Evolutionary conservation across 225 moss, liverwort and hornwort genomes (phyloP), one percentile per base, ranked within the genome.

Genomic region (Physcomitrium patens): DNA sequence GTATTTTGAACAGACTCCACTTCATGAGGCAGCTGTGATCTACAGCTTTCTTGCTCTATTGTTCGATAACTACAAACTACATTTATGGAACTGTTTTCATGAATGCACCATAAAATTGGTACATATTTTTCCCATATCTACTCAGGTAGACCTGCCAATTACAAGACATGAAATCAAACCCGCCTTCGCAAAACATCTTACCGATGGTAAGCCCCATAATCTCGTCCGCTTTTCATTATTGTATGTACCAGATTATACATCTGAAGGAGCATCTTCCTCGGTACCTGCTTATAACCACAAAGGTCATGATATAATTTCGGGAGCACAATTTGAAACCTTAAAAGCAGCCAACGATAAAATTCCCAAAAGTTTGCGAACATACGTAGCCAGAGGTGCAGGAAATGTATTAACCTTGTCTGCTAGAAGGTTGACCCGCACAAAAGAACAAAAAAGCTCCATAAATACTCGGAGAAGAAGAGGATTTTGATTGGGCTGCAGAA

Each of bases 191-290:
- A 37, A 27, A 13, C 37, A 2, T 56, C 80, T 84, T 79, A 91
- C 94, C 93, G 86, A 80, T 99, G 99, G 61, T 99, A 99, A 53
- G 90, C 89, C 55, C 91, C 99, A 70, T 91, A 99, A 77, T 99
- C 99, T 63, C 95, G 83, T 82, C 97, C 95, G 18, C 83, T 91
- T 81, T 92, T 95, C 80, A 99, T 65, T 27, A 90, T 74, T 46
- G 90, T 90, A 64, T 99, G 93, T 13, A 90, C 86, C 69, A 99
- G 81, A 78, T 99, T 95, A 74, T 99, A 99, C 68, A 89, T 81
- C 80, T 99, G 99, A 61, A 99, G 80, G 37, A 99, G 92, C 99
- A 99, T 99, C 73, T 99, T 99, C 28, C 99, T 89, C 0, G 99
- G 99, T 69, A 99, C 86, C 93, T 94, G 86, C 3, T 41, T 42